Evolutionary conservation across 2,329 filamentous ascomycete genomes (phyloP).

Genomic region (Venturia carpophila): DNA sequence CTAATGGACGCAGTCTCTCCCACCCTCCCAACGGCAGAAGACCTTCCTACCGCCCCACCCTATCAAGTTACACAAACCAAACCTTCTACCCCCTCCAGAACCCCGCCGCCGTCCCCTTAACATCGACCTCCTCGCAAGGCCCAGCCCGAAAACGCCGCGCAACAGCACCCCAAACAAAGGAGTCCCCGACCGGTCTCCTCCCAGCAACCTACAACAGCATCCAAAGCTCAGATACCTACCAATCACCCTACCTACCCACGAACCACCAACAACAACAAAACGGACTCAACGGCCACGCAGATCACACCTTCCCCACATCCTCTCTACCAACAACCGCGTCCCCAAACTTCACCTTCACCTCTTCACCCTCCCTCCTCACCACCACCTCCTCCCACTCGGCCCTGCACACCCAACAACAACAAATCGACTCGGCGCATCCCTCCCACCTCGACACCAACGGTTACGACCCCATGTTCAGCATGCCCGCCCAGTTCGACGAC

Average conservation of each 20-base stretch:
- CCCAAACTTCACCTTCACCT: background rate
- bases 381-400: background rate
- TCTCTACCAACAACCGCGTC: background rate
- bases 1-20: background rate
- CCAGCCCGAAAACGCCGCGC: constrained; percentile 14
- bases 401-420: background rate
- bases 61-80: background rate
- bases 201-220: constrained; percentile 9
- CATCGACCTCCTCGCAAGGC: background rate
- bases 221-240: constrained; percentile 21
- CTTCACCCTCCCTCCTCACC: background rate
- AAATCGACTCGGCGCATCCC: background rate
- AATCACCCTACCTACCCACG: constrained; percentile 14
- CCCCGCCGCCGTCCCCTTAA: constrained; percentile 13
- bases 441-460: constrained; percentile 11
- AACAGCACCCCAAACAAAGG: background rate
- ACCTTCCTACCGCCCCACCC: background rate
- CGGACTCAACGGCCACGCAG: background rate
- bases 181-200: background rate
- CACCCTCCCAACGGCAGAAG: background rate
- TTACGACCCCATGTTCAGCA: constrained; percentile 36
- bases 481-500: constrained; percentile 26
- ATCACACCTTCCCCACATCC: background rate
- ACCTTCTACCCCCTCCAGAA: background rate
- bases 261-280: constrained; percentile 6